These are phyloP conservation scores for Omphalotus guepiniiformis DNA, from an alignment of 768 basidiomycete species.

Conservation along the genomic window DNA sequence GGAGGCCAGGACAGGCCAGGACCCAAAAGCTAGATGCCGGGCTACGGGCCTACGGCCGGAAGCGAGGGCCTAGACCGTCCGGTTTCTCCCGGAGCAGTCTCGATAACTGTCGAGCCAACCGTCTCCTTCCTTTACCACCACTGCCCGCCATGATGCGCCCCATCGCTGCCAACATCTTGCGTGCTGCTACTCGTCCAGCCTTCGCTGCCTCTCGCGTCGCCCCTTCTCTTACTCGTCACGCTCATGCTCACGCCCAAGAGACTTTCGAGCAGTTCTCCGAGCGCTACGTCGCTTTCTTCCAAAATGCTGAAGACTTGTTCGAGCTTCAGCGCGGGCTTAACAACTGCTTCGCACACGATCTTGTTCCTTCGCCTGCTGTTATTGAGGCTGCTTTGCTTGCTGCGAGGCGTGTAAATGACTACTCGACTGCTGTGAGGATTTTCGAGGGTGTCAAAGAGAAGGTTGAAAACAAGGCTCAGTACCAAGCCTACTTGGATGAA, in stretches of 20 bases:
- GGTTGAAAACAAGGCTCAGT: slow-evolving; percentile 96
- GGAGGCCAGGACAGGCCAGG: too few species aligned
- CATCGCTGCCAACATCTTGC: slow-evolving; percentile 58
- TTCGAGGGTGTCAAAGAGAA: slow-evolving; percentile 97
- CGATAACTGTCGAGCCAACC: not conserved
- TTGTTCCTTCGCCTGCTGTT: slow-evolving; percentile 81
- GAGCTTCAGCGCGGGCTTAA: slow-evolving; percentile 99
- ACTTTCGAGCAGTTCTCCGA: slow-evolving; percentile 91
- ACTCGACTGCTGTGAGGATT: slow-evolving; percentile 92
- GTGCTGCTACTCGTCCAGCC: slow-evolving; percentile 50
- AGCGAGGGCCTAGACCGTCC: slow-evolving; percentile 4
- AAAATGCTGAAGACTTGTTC: slow-evolving; percentile 90
- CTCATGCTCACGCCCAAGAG: slow-evolving; percentile 76
- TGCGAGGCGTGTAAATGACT: slow-evolving; percentile 91
- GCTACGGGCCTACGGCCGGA: not conserved
- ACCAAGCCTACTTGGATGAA: slow-evolving; percentile 89
- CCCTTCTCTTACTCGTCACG: slow-evolving; percentile 42
- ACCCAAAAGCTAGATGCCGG: too few species aligned
- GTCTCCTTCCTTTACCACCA: slow-evolving; percentile 7
- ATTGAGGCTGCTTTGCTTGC: slow-evolving; percentile 86
- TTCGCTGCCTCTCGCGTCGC: slow-evolving; percentile 33
- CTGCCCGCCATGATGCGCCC: slow-evolving; percentile 45
- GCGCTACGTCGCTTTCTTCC: slow-evolving; percentile 93
- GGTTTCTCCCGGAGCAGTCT: slow-evolving; percentile 1
- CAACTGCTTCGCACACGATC: slow-evolving; percentile 99